A percentile compares a stretch with the other conserved stretches of the same genome.
These are phyloP conservation scores for Spergularia marina DNA, from an alignment of 148 eudicot species.

Conservation along the genomic window DNA sequence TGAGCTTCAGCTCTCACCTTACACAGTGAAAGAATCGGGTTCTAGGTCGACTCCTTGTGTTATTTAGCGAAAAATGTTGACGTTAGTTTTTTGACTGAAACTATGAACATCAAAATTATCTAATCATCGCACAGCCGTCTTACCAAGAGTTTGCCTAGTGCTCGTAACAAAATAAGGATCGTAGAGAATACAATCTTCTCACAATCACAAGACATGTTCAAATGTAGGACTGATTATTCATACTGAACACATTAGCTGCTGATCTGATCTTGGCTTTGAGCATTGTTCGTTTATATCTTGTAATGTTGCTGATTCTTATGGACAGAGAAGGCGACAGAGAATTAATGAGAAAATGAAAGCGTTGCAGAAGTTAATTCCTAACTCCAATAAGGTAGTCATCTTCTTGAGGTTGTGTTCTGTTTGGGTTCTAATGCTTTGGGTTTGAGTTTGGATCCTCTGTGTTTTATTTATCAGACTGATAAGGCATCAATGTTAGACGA, in stretches of 20 bases:
- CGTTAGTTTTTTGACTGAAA: too few relatives aligned
- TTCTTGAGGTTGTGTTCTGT: not conserved
- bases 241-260: not conserved
- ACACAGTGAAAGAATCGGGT: too few relatives aligned
- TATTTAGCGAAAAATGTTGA: too few relatives aligned
- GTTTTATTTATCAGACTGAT: slow-evolving; percentile 55
- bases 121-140: too few relatives aligned
- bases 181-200: too few relatives aligned
- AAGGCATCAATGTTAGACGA: slow-evolving; percentile 97
- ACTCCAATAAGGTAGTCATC: slow-evolving; percentile 64
- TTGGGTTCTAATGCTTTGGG: not conserved
- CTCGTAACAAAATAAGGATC: too few relatives aligned
- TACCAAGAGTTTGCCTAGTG: too few relatives aligned
- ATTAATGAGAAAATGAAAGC: slow-evolving; percentile 86
- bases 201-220: not conserved
- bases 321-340: slow-evolving; percentile 79
- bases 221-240: not conserved
- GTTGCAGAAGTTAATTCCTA: slow-evolving; percentile 77
- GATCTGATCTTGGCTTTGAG: not conserved
- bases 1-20: too few relatives aligned
- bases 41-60: too few relatives aligned
- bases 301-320: slow-evolving; percentile 18
- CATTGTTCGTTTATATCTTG: not conserved
- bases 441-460: not conserved
- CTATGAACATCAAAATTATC: too few relatives aligned